Base-by-base conservation (phyloP, 1,139 yeast genomes). In the Arxiozyma heterogenica region DNA sequence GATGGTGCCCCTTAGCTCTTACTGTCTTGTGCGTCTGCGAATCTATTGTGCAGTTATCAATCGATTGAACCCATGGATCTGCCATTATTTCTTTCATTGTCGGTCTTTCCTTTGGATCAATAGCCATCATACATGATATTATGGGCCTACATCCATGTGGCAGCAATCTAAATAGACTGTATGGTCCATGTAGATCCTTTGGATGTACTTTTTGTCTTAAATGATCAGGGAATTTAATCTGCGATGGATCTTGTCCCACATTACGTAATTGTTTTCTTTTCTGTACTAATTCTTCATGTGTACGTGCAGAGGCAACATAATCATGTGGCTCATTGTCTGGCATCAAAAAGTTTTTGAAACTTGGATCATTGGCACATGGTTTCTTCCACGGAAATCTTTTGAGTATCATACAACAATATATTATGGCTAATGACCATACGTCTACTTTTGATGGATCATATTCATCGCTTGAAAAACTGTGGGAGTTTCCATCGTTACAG, bases 301-400 rank as follows among this genome's bases (percentile, higher is more conserved):
- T 73, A 54, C 63, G 67, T 1, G 82, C 81, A 52, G 79, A 75
- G 54, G 73, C 73, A 1, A 63, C 69, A 61, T 79, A 74, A 55
- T 74, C 75, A 58, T 73, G 78, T 15, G 71, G 72, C n/a, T 64
- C 61, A 52, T 73, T 74, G 60, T 73, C 76, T 8, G 61, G 74
- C 72, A 71, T 69, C 70, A 62, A 74, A 68, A 63, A 76, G 73
- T 83, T 72, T 68, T 81, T 81, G 73, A 84, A 93, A 58, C 95
- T 86, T 58, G 84, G 84, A 71, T 93, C 98, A 12, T 84, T 79
- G 21, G 81, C 76, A 61, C 81, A 81, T 5, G 98, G 98, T 6
- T 87, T 87, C 66, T 91, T 91, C 98, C 98, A 93, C 0, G 98
- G 98, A 73, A 93, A 93, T 64, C 96, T 77, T 64, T 91, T 86